Conservation (phyloP, 495 filamentous ascomycete species). For the Tuber umbilicatum region DNA sequence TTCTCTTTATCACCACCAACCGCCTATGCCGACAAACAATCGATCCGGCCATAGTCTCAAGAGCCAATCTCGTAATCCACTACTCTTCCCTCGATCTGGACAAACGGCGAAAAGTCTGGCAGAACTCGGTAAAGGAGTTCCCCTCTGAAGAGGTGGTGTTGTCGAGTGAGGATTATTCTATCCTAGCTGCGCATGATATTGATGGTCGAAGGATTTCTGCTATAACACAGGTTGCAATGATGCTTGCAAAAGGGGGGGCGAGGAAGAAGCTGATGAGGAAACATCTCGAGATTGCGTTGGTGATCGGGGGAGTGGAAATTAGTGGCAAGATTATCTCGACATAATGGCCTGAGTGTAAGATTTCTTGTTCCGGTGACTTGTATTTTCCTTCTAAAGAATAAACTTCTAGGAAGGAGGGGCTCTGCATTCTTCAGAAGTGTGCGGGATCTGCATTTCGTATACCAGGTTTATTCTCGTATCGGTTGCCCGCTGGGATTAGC, state of each 20-base stretch:
- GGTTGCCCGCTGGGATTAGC: background rate
- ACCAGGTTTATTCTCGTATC: background rate
- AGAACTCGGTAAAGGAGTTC: slow-evolving; percentile 8
- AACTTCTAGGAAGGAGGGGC: background rate
- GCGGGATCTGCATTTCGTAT: background rate
- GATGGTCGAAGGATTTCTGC: background rate
- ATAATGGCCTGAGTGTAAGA: background rate
- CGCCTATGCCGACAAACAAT: slow-evolving; percentile 44
- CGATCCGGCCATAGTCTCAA: slow-evolving; percentile 50
- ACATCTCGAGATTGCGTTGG: background rate
- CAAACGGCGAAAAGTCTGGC: slow-evolving; percentile 10
- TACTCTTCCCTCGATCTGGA: slow-evolving; percentile 28
- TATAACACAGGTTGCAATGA: background rate
- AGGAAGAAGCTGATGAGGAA: background rate
- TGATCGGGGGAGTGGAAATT: background rate
- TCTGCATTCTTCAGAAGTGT: background rate
- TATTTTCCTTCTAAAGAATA: background rate
- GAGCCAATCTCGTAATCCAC: slow-evolving; percentile 48
- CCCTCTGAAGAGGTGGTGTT: slow-evolving; percentile 5
- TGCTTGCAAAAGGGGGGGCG: background rate
- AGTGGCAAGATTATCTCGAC: background rate
- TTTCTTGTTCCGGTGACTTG: background rate
- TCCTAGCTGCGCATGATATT: background rate
- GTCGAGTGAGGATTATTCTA: background rate
- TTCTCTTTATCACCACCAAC: slow-evolving; percentile 53